These are phyloP conservation scores for Colletotrichum sp. DNA, from an alignment of 2,329 filamentous ascomycete species.

Conservation along the genomic window DNA sequence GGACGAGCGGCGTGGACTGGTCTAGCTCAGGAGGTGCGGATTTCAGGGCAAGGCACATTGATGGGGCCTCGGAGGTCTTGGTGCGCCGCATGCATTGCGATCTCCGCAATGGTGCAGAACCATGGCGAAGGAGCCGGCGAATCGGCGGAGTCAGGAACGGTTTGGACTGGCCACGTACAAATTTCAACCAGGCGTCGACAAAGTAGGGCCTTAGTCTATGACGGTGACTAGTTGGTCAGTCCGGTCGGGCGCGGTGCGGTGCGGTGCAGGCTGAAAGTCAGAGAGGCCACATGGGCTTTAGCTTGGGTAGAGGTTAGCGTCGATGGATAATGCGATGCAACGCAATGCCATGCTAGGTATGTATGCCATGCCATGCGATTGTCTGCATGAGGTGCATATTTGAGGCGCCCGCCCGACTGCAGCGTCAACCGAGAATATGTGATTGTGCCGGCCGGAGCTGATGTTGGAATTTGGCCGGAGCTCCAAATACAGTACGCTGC, in stretches of 20 bases:
- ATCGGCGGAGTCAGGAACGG: background rate
- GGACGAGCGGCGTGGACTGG: background rate
- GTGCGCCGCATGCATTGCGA: conserved; percentile 15
- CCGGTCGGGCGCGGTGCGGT: conserved; percentile 9
- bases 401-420: conserved; percentile 8
- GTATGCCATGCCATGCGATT: conserved; percentile 3
- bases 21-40: conserved; percentile 17
- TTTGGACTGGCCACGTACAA: background rate
- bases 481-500: background rate
- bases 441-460: background rate
- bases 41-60: background rate
- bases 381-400: conserved; percentile 13
- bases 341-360: background rate
- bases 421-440: background rate
- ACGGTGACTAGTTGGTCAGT: conserved; percentile 9
- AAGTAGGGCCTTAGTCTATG: background rate
- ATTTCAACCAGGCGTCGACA: background rate
- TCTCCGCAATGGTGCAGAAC: conserved; percentile 18
- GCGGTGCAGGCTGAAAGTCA: background rate
- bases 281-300: conserved; percentile 18
- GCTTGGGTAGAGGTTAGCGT: background rate
- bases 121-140: conserved; percentile 14
- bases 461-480: background rate
- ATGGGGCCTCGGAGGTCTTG: conserved; percentile 13
- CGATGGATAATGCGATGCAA: conserved; percentile 5